Evolutionary conservation across 306 rosid species (phyloP).

Genomic region (Quercus dentata): DNA sequence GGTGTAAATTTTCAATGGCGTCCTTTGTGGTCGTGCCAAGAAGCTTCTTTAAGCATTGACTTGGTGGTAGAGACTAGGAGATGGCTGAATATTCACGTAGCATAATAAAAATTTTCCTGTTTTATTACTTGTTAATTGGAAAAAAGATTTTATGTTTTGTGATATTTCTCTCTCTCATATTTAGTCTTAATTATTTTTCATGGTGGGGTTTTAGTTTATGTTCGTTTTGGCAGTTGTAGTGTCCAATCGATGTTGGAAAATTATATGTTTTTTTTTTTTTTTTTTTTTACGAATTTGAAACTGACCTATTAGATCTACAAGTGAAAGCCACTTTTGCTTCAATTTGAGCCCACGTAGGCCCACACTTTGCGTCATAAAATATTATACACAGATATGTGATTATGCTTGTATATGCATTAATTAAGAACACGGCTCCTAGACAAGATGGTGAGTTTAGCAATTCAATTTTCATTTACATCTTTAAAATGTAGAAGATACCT

Average conservation of each 20-base stretch:
- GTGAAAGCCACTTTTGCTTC: background rate
- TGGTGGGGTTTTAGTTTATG: background rate
- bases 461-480: background rate
- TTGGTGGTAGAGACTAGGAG: background rate
- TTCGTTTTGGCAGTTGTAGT: slow-evolving; percentile 27
- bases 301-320: slow-evolving; percentile 16
- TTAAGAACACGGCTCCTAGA: no score
- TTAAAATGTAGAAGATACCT: background rate
- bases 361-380: no score
- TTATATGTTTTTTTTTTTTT: background rate
- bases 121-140: background rate
- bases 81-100: background rate
- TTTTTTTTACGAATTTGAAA: background rate
- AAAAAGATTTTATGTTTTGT: background rate
- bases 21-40: background rate
- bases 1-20: background rate
- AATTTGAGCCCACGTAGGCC: background rate
- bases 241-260: slow-evolving; percentile 25
- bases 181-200: background rate
- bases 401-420: no score
- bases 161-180: background rate
- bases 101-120: background rate
- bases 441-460: background rate
- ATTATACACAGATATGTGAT: no score
- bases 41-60: background rate